These are phyloP conservation scores for Escallonia herrerae DNA, from an alignment of 129 eudicot species.

Conservation along the genomic window DNA sequence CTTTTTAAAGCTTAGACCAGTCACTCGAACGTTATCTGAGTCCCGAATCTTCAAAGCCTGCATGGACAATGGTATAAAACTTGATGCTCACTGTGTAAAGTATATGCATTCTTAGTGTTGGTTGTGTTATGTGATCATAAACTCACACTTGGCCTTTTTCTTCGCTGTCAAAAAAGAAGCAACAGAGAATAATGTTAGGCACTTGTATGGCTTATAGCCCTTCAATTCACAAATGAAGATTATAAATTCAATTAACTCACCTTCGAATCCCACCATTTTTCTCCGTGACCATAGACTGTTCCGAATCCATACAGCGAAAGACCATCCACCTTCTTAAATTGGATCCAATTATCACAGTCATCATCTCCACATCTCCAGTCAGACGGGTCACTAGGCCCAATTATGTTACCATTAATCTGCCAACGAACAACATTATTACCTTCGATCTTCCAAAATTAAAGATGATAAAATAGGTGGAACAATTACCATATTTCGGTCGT, in stretches of 20 bases:
- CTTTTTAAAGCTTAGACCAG: conserved; percentile 18
- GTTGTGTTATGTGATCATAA: too few relatives aligned
- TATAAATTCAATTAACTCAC: too few relatives aligned
- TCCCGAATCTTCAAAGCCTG: conserved; percentile 21
- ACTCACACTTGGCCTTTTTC: too few relatives aligned
- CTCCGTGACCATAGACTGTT: conserved; percentile 17
- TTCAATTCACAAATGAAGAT: too few relatives aligned
- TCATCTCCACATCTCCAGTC: conserved; percentile 12
- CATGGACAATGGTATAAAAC: neutral
- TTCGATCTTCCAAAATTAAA: conserved; percentile 13
- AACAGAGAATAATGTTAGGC: neutral
- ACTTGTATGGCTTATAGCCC: too few relatives aligned
- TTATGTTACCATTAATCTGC: conserved; percentile 27
- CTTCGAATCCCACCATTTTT: conserved; percentile 15
- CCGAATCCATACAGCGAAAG: conserved; percentile 20
- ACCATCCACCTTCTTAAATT: conserved; percentile 12
- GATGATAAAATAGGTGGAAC: neutral
- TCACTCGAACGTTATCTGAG: conserved; percentile 4
- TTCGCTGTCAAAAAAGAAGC: neutral
- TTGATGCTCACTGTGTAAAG: neutral
- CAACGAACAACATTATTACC: conserved; percentile 5
- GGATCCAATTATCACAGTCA: conserved; percentile 19
- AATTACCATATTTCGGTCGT: neutral
- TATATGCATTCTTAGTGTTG: too few relatives aligned
- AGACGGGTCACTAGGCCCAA: conserved; percentile 21